Evolutionary conservation across 305 asterid species (phyloP), one percentile per base, ranked within the genome.

Genomic region (Stenogyne calaminthoides): DNA sequence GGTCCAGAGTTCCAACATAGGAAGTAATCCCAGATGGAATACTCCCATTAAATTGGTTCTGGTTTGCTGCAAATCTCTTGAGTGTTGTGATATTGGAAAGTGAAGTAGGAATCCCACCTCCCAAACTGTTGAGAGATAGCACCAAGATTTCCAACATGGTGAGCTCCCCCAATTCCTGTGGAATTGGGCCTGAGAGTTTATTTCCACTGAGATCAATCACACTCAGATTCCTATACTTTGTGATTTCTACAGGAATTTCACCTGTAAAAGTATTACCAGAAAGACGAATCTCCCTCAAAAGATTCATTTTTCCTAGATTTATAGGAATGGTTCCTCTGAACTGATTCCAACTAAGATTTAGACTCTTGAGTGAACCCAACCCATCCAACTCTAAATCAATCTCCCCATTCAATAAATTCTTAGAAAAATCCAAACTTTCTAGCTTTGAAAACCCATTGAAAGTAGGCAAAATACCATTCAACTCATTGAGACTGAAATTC

Each of bases 61-160:
- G 86, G 78, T 92, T 81, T 4, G 94, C 98, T 44, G 92, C 91
- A 76, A 92, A 86, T 64, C 86, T 84, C 11, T 9, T 49, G 2
- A 92, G 82, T 0, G 88, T 73, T 42, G 66, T 67, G 63, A 88
- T 42, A 25, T 54, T 81, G n/a, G 69, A 18, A 62, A 92, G 65
- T 27, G 80, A 81, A 14, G 44, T 25, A 5, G 98, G 98, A 76
- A 92, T 82, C 57, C 59, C 80, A 69, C 96, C 96, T 60, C 32
- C 69, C 71, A 92, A 77, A 1, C 7, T 7, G 81, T 90, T 92
- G 16, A 16, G 0, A 15, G 98, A 92, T 15, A 92, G 80, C 4
- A 87, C 58, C 85, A 92, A 77, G 47, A 55, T 78, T 69, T 82
- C 61, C 69, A 91, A 81, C 49, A 29, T 83, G 27, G 87, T 15